Percentiles rank a stretch among this genome's conserved stretches.
Evolutionary conservation across 2,329 filamentous ascomycete genomes (phyloP).

Genomic region (Dryadomyces quercus-mongolicae): DNA sequence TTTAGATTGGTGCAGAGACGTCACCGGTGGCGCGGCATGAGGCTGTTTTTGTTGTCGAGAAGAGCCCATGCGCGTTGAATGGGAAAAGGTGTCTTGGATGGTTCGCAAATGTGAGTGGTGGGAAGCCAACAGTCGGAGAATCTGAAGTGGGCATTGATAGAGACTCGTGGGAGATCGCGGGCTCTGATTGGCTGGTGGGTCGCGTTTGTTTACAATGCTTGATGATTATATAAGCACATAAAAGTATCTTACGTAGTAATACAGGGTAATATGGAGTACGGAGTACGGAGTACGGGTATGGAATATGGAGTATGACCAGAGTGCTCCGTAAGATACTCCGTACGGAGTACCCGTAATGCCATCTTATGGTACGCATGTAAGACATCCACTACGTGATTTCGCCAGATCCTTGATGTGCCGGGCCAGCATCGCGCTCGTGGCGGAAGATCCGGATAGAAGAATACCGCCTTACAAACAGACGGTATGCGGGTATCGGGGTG

Average conservation of each 20-base stretch:
- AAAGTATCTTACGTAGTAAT: no score
- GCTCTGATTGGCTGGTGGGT: constrained; percentile 7
- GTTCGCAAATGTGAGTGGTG: neutral
- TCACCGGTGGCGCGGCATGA: neutral
- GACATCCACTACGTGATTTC: no score
- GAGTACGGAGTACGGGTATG: no score
- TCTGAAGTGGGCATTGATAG: neutral
- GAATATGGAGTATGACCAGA: no score
- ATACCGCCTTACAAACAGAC: neutral
- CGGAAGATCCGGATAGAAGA: neutral
- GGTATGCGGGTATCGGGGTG: neutral
- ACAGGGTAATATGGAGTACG: no score
- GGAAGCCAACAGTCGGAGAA: neutral
- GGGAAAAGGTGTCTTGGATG: neutral
- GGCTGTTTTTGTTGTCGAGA: neutral
- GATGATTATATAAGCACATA: neutral
- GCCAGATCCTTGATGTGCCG: no score
- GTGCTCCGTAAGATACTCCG: neutral
- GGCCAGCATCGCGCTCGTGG: no score
- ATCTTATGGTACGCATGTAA: no score
- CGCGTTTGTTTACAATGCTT: constrained; percentile 12
- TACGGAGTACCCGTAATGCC: neutral
- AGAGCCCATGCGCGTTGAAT: neutral
- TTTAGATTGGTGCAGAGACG: neutral
- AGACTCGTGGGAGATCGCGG: neutral